Conservation (phyloP, 305 asterid species). For the Fraxinus angustifolia region DNA sequence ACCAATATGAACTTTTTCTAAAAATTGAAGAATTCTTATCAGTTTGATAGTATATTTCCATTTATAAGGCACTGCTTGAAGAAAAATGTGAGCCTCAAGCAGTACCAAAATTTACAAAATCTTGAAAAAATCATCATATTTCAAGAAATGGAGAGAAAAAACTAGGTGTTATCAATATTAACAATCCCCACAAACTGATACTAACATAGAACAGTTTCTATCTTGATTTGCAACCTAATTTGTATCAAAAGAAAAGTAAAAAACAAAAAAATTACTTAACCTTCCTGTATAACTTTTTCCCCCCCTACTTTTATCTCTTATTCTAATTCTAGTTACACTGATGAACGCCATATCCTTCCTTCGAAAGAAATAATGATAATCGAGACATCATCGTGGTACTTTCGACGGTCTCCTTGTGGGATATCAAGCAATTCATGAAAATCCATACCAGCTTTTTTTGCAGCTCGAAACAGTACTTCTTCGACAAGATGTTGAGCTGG, state of each 20-base stretch:
- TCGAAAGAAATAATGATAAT: constrained; percentile 79
- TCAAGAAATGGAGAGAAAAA: constrained; percentile 17
- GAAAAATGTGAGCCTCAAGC: constrained; percentile 29
- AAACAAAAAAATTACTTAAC: constrained; percentile 2
- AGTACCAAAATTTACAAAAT: constrained; percentile 38
- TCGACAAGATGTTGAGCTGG: constrained; percentile 96
- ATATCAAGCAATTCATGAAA: constrained; percentile 76
- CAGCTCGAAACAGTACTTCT: constrained; percentile 83
- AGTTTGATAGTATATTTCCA: constrained; percentile 5
- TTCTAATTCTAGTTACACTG: constrained; percentile 40
- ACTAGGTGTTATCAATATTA: constrained; percentile 34
- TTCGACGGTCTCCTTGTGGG: constrained; percentile 87
- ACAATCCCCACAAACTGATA: constrained; percentile 45
- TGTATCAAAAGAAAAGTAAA: constrained; percentile 17
- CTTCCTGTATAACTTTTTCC: constrained; percentile 5
- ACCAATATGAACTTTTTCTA: neutral
- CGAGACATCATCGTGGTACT: constrained; percentile 89
- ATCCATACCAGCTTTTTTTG: constrained; percentile 84
- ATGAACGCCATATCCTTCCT: constrained; percentile 89
- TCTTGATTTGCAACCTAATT: constrained; percentile 13
- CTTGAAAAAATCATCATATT: constrained; percentile 24
- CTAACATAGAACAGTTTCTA: constrained; percentile 23
- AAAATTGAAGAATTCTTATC: constrained; percentile 33
- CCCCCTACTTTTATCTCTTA: constrained; percentile 23
- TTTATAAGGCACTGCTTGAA: constrained; percentile 26